A percentile compares a stretch with the other conserved stretches of the same genome.
Evolutionary conservation across 2,329 filamentous ascomycete species (phyloP).

Genomic region (Torrubiellomyces zombiae): DNA sequence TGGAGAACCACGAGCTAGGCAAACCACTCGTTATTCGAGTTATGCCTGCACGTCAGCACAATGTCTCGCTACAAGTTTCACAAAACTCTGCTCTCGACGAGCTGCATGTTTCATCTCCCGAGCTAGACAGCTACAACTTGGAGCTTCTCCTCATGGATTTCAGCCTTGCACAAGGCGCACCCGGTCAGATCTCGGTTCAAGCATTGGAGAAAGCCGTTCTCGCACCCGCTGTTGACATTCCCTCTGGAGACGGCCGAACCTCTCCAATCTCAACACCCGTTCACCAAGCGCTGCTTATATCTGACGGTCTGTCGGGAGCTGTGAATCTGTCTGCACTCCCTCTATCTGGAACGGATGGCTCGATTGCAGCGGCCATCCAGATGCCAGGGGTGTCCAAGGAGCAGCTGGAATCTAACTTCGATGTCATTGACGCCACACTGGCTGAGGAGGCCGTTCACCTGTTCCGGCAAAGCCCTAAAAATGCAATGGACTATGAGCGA

Average conservation of each 20-base stretch:
- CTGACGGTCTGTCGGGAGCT: slow-evolving; percentile 54
- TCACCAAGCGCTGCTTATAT: slow-evolving; percentile 62
- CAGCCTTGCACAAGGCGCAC: slow-evolving; percentile 19
- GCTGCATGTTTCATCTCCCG: slow-evolving; percentile 44
- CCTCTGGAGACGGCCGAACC: slow-evolving; percentile 45
- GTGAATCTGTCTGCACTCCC: slow-evolving; percentile 31
- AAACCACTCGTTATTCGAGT: slow-evolving; percentile 49
- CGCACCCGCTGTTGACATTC: slow-evolving; percentile 59
- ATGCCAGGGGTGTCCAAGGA: slow-evolving; percentile 27
- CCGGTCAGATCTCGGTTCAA: slow-evolving; percentile 19
- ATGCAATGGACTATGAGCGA: slow-evolving; percentile 56
- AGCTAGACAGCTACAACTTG: slow-evolving; percentile 41
- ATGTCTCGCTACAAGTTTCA: slow-evolving; percentile 12
- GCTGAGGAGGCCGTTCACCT: slow-evolving; percentile 46
- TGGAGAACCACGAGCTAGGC: slow-evolving; percentile 32
- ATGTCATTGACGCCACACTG: slow-evolving; percentile 44
- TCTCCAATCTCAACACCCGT: slow-evolving; percentile 64
- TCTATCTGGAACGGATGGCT: slow-evolving; percentile 18
- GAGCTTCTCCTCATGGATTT: slow-evolving; percentile 45
- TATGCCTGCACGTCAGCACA: slow-evolving; percentile 12
- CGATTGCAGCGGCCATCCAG: slow-evolving; percentile 41
- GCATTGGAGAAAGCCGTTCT: slow-evolving; percentile 48
- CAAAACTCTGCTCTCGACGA: slow-evolving; percentile 31
- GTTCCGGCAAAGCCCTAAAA: slow-evolving; percentile 52
- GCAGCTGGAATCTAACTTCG: slow-evolving; percentile 24